Evolutionary conservation across 1,284 basidiomycete genomes (phyloP), one percentile per base, ranked within the genome.

Genomic region (Cryptococcus sp.): DNA sequence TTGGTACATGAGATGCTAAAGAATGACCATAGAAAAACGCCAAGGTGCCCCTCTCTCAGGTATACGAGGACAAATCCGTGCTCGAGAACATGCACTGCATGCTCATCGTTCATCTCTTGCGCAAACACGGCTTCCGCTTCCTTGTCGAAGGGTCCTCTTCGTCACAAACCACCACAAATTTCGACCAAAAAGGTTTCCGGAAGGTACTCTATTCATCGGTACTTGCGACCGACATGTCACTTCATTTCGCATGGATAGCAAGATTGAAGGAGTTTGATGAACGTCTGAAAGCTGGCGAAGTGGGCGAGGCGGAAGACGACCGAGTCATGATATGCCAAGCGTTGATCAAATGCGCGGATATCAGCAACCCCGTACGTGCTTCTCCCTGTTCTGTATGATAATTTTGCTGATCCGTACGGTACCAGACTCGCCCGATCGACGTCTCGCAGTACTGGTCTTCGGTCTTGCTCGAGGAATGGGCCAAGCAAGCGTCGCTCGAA

Each of bases 331-430:
- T 93, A n/a, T 93, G 90, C 72, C 91, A 96, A 70, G 89, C 89
- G 4, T 81, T 97, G 52, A 88, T 97, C 78, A 97, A 97, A 78
- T 95, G 93, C 71, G 92, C 92, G 13, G 93, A 97, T 79, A 97
- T 97, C 72, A 93, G 90, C 74, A 97, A 97, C 76, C 93, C 93
- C 13, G 91, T 95, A 75, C 64, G 89, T 84, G 11, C 2, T 39
- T 31, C 50, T 50, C 13, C 25, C 31, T 16, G 47, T 48, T 52
- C 54, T 45, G 47, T 44, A 39, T 48, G 50, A 17, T 47, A 42
- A 22, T 10, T 35, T 35, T 13, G 13, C 31, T 35, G 31, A 35
- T 35, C 31, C 7, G 25, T 16, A 13, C 13, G 42, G 42, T 35
- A 17, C 19, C 70, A 94, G 91, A 88, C 89, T 62, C 91, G 93